phyloP scores from a whole-genome alignment of 257 asterid genomes.

The Anisodus acutangulus region DNA sequence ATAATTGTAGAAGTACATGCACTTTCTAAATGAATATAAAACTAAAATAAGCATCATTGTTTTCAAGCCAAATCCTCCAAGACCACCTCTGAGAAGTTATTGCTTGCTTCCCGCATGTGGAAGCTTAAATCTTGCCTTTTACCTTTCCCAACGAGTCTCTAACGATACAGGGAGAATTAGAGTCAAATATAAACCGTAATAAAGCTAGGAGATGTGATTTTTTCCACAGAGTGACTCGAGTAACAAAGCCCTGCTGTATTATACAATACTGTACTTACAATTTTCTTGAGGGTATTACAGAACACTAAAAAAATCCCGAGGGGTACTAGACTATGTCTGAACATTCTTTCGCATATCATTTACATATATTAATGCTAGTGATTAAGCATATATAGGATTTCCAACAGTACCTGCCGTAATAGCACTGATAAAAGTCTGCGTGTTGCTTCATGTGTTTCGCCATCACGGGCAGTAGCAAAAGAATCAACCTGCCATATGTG shows the following conservation, averaged over 20 bases:
- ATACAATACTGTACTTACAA: background rate
- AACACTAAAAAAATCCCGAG: background rate
- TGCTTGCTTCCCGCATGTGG: background rate
- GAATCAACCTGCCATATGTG: conserved; percentile 75
- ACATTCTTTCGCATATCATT: background rate
- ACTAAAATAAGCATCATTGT: conserved; percentile 5
- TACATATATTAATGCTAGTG: background rate
- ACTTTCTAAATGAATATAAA: conserved; percentile 4
- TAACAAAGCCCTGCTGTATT: background rate
- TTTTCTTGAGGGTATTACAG: background rate
- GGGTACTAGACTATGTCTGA: background rate
- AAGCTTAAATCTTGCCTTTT: background rate
- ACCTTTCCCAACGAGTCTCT: background rate
- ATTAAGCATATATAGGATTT: background rate
- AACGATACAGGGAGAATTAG: conserved; percentile 15
- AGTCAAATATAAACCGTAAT: background rate
- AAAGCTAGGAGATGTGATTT: background rate
- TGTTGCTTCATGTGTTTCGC: conserved; percentile 94
- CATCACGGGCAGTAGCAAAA: conserved; percentile 89
- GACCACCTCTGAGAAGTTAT: background rate
- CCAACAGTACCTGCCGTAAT: conserved; percentile 74
- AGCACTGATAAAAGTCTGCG: conserved; percentile 86
- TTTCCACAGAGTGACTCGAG: background rate
- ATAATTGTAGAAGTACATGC: conserved; percentile 1
- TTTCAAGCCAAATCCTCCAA: conserved; percentile 3